These are phyloP conservation scores for Apostasia shenzhenica DNA, from an alignment of 106 monocot species.

Conservation along the genomic window DNA sequence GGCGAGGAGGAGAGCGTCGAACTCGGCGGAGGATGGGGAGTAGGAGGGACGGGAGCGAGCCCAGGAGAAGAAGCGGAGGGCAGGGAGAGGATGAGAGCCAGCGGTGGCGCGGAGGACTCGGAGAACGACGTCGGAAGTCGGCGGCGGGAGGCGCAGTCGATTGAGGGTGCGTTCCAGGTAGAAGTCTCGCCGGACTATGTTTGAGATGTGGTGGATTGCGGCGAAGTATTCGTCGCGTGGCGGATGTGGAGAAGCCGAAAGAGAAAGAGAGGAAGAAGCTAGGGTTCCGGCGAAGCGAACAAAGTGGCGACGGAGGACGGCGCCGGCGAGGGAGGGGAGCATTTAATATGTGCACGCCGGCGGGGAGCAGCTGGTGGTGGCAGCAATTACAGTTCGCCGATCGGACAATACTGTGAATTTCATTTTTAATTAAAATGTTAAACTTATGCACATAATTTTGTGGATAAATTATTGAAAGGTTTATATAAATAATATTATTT, in stretches of 20 bases:
- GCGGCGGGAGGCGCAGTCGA: conserved; percentile 53
- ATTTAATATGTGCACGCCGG: too few species aligned
- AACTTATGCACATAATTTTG: too few species aligned
- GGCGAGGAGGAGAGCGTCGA: conserved; percentile 59
- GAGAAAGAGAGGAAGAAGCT: neutral
- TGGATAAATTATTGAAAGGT: too few species aligned
- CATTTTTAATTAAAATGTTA: too few species aligned
- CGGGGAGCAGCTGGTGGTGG: too few species aligned
- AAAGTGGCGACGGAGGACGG: too few species aligned
- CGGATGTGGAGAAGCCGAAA: conserved; percentile 6
- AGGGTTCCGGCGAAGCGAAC: too few species aligned
- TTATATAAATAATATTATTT: too few species aligned
- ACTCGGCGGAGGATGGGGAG: conserved; percentile 51
- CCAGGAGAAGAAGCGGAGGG: conserved; percentile 90
- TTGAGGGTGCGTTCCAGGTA: conserved; percentile 93
- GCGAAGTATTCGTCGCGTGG: conserved; percentile 76
- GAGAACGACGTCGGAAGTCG: conserved; percentile 70
- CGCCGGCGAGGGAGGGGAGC: too few species aligned
- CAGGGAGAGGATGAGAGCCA: conserved; percentile 36
- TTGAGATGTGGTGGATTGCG: conserved; percentile 68
- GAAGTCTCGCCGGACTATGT: conserved; percentile 72
- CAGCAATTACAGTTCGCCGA: too few species aligned
- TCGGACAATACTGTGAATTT: too few species aligned
- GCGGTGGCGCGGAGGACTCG: conserved; percentile 72
- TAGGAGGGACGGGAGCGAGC: conserved; percentile 40